A percentile compares a stretch with the other conserved stretches of the same genome.
Conservation (phyloP, 2,329 filamentous ascomycete genomes). For the Alternaria consortialis region DNA sequence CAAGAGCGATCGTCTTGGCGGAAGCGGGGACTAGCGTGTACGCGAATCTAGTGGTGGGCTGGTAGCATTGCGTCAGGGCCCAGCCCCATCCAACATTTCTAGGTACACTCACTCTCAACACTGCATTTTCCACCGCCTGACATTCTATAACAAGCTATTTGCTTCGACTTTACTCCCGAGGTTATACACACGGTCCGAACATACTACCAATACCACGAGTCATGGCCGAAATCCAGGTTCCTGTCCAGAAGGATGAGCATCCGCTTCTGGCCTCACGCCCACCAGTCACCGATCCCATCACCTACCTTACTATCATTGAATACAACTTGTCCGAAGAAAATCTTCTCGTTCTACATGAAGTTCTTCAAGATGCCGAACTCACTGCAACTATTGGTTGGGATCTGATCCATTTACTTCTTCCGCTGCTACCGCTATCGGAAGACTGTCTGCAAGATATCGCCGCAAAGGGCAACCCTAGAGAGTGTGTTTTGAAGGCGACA, state of each 20-base stretch:
- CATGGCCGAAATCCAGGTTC: slow-evolving; percentile 46
- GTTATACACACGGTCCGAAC: not conserved
- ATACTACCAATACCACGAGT: slow-evolving; percentile 8
- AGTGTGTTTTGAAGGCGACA: slow-evolving; percentile 82
- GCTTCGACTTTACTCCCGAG: not conserved
- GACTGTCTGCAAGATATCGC: slow-evolving; percentile 77
- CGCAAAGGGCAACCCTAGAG: slow-evolving; percentile 78
- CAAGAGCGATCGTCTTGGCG: slow-evolving; percentile 26
- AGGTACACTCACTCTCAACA: slow-evolving; percentile 13
- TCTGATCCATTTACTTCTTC: slow-evolving; percentile 76
- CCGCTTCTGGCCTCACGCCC: slow-evolving; percentile 68
- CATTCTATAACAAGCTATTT: not conserved
- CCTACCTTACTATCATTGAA: slow-evolving; percentile 81
- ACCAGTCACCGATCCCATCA: slow-evolving; percentile 73
- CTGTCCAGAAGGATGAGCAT: slow-evolving; percentile 42
- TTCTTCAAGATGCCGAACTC: slow-evolving; percentile 72
- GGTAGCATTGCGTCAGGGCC: slow-evolving; percentile 29
- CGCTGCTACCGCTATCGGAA: slow-evolving; percentile 71
- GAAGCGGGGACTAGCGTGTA: slow-evolving; percentile 20
- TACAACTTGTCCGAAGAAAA: slow-evolving; percentile 73
- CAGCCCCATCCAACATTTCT: slow-evolving; percentile 9
- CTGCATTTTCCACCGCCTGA: not conserved
- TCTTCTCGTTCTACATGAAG: slow-evolving; percentile 72
- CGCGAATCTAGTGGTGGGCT: slow-evolving; percentile 14
- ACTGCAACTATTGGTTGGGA: slow-evolving; percentile 86